Evolutionary conservation across 805 yeast species (phyloP).

Genomic region (Starmerella etchellsii): DNA sequence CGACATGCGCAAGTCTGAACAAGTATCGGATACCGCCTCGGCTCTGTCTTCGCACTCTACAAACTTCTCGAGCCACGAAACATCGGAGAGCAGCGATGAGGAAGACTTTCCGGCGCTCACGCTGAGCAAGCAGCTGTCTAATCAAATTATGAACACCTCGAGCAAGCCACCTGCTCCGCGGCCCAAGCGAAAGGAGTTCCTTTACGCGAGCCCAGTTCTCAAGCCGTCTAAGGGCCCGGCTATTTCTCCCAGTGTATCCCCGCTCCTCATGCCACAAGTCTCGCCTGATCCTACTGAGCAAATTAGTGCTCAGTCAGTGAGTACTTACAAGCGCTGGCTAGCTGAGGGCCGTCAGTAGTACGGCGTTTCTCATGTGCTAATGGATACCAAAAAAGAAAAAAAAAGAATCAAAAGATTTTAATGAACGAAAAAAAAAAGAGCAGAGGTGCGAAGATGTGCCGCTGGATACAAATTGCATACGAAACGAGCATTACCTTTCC

Average conservation of each 20-base stretch:
- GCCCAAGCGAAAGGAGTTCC: conserved; percentile 10
- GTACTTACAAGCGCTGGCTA: conserved; percentile 21
- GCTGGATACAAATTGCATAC: too few species aligned
- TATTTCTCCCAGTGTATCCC: conserved; percentile 19
- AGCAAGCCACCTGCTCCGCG: not conserved
- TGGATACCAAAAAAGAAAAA: not conserved
- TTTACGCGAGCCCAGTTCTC: conserved; percentile 20
- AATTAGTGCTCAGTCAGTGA: conserved; percentile 15
- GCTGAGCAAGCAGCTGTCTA: not conserved
- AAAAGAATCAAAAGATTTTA: not conserved
- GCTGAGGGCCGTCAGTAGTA: conserved; percentile 5
- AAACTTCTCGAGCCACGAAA: not conserved
- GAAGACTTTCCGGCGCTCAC: conserved; percentile 11
- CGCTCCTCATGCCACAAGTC: conserved; percentile 18
- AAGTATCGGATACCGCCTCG: not conserved
- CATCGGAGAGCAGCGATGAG: conserved; percentile 9
- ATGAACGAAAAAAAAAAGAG: too few species aligned
- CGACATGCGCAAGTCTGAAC: conserved; percentile 5
- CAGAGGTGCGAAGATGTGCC: too few species aligned
- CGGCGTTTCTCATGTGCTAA: too few species aligned
- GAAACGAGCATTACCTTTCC: too few species aligned
- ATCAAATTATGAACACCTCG: not conserved
- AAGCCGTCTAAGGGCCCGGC: conserved; percentile 16
- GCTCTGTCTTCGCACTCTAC: not conserved
- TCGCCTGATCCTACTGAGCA: conserved; percentile 1